Evolutionary conservation across 208 protist species (phyloP), one percentile per base, ranked within the genome.

Genomic region (Porcisia deanei): DNA sequence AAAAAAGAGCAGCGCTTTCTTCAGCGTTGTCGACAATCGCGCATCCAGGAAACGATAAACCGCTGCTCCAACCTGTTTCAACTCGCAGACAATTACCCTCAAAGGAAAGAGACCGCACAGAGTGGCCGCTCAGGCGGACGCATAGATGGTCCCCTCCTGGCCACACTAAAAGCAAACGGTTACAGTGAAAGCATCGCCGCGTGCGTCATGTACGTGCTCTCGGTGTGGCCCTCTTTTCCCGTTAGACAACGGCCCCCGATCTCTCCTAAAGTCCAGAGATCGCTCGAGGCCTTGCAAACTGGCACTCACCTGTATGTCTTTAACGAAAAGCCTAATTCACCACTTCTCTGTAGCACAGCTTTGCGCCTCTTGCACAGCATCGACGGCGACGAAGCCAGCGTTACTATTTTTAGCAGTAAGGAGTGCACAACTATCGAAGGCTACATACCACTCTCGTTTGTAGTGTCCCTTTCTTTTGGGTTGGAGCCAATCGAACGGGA

Each of bases 371-470:
- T 88, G 49, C 84, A 77, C 67, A 85, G 74, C 25, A 63, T 81
- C 37, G 82, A 87, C 20, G 73, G 73, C 2, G 75, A 89, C 47
- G 84, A 91, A 47, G 87, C 79, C 14, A 86, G 84, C 66, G 80
- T 91, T 55, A 82, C 82, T 1, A 91, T 91, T 59, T 91, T 84
- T 70, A 89, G 83, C 55, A 54, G 73, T n/a, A 45, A 16, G 25
- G 81, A 86, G 12, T 60, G 9, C 22, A 55, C 66, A 1, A 47
- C 75, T 22, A 83, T 91, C 57, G 82, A 91, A 34, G 85, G 85
- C 0, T 89, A 91, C 80, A 87, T 91, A 53, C 87, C 87, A 3
- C 73, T 91, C 22, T 75, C 81, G 6, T 88, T 87, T 61, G 22
- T 91, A 3, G 66, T 82, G 18, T 83, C 77, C 1, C 66, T 91